phyloP scores from a whole-genome alignment of 2,329 filamentous ascomycete species.

The Purpureocillium lavendulum region DNA sequence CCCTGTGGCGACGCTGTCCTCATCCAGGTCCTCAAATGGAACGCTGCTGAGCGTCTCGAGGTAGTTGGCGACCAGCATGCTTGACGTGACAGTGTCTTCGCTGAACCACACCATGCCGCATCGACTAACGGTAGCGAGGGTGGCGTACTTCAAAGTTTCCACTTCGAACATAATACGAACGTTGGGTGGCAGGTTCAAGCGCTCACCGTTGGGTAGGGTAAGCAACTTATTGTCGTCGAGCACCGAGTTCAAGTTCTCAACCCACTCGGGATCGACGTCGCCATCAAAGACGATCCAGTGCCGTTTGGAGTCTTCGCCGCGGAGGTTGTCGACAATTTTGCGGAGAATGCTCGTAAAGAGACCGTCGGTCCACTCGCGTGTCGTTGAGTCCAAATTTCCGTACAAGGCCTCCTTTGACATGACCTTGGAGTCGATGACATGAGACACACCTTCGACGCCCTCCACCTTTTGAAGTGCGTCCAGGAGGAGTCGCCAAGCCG shows the following conservation, averaged over 20 bases:
- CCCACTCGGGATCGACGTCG: constrained; percentile 98
- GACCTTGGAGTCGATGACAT: constrained; percentile 98
- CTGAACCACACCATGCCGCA: constrained; percentile 99
- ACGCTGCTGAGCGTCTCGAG: constrained; percentile 73
- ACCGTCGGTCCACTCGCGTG: constrained; percentile 97
- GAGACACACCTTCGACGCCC: constrained; percentile 84
- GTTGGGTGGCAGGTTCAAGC: constrained; percentile 86
- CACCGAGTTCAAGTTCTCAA: constrained; percentile 99
- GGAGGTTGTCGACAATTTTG: constrained; percentile 97
- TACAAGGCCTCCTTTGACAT: constrained; percentile 99
- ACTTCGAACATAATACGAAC: constrained; percentile 99
- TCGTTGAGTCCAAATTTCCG: constrained; percentile 91
- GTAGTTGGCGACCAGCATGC: constrained; percentile 91
- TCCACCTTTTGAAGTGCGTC: constrained; percentile 89
- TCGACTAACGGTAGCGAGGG: constrained; percentile 95
- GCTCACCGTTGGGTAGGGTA: constrained; percentile 94
- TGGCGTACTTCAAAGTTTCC: constrained; percentile 94
- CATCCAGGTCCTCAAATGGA: constrained; percentile 90
- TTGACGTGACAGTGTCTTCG: constrained; percentile 87
- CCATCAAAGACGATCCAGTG: constrained; percentile 99
- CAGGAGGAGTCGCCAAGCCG: constrained; percentile 86
- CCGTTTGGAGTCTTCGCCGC: constrained; percentile 91
- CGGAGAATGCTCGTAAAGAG: constrained; percentile 95
- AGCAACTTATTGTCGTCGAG: constrained; percentile 98
- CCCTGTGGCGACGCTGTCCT: constrained; percentile 72